Evolutionary conservation across 2,329 filamentous ascomycete species (phyloP), one percentile per base, ranked within the genome.

Genomic region (Aciculosporium take): DNA sequence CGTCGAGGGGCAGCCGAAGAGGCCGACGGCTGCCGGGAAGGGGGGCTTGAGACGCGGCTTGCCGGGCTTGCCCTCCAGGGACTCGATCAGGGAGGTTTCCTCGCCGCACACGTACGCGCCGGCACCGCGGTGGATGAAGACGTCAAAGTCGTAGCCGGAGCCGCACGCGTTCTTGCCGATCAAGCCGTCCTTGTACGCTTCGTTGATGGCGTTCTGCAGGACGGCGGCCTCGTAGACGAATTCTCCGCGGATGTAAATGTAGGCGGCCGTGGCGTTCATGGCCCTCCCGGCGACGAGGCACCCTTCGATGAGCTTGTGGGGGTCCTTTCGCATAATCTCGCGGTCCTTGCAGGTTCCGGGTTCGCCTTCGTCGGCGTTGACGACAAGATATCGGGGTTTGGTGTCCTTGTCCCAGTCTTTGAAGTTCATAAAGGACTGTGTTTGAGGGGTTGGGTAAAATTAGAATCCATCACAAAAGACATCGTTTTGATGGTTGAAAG

Each of bases 241-340:
- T 66, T 98, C 91, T 60, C 91, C 91, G 61, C 91, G 88, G 56
- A 98, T 98, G 66, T 98, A 98, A 62, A 98, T 98, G 69, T 98
- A 98, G 52, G 91, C 91, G 45, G 91, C 91, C 37, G 85, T 91
- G 58, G 88, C 91, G 69, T 98, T 98, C 91, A 98, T 98, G 59
- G 91, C 88, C 59, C 91, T 83, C 40, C 91, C 91, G 51, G 91
- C 87, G 37, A 98, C 82, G 49, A 98, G 72, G 65, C 91, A 98
- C 60, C 91, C 91, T 69, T 98, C 91, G 58, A 98, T 72, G 50
- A 98, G 83, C 75, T 98, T 98, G 73, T 98, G 91, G 48, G 91
- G 91, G 63, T 98, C 91, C 70, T 98, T 98, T 67, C 91, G 87
- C 91, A 98, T 98, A 53, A 98, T 98, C 66, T 98, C 91, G 59